phyloP scores from a whole-genome alignment of 176 grass and related monocot genomes.

The Triticum timopheevii region DNA sequence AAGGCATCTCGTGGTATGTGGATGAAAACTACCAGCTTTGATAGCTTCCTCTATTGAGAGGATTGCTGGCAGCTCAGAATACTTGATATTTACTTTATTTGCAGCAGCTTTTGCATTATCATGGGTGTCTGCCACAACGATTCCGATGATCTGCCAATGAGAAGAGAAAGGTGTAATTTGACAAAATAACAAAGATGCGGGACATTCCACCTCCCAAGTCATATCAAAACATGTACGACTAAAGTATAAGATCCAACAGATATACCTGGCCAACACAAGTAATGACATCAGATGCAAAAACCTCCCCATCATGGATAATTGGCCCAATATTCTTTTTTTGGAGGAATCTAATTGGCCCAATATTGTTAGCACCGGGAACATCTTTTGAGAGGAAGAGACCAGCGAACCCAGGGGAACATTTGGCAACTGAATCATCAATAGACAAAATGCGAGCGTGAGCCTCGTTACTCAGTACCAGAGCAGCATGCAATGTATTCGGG shows the following conservation, averaged over 20 bases:
- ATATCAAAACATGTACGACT: constrained; percentile 19
- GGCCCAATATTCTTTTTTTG: neutral
- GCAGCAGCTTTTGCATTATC: constrained; percentile 88
- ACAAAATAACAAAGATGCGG: neutral
- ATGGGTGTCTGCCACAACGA: constrained; percentile 96
- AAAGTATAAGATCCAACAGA: constrained; percentile 27
- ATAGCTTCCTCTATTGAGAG: constrained; percentile 87
- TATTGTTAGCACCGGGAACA: constrained; percentile 66
- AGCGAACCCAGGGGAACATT: constrained; percentile 73
- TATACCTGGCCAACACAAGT: constrained; percentile 99
- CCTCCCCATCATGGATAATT: constrained; percentile 72
- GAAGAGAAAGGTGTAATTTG: constrained; percentile 24
- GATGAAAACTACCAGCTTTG: constrained; percentile 65
- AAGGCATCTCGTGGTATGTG: constrained; percentile 69
- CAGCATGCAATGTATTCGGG: constrained; percentile 82
- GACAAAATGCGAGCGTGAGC: constrained; percentile 81
- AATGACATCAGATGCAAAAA: constrained; percentile 83
- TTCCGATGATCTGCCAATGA: constrained; percentile 71
- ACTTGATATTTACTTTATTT: constrained; percentile 74
- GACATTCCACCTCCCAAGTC: neutral
- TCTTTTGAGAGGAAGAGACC: constrained; percentile 82
- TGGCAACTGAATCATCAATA: constrained; percentile 78
- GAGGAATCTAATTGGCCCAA: constrained; percentile 26
- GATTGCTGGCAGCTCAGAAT: constrained; percentile 77
- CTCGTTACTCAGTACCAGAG: constrained; percentile 81